A percentile compares a stretch with the other conserved stretches of the same genome.
These are phyloP conservation scores for Plectosphaerella sp. DNA, from an alignment of 2,329 filamentous ascomycete genomes.

Conservation along the genomic window DNA sequence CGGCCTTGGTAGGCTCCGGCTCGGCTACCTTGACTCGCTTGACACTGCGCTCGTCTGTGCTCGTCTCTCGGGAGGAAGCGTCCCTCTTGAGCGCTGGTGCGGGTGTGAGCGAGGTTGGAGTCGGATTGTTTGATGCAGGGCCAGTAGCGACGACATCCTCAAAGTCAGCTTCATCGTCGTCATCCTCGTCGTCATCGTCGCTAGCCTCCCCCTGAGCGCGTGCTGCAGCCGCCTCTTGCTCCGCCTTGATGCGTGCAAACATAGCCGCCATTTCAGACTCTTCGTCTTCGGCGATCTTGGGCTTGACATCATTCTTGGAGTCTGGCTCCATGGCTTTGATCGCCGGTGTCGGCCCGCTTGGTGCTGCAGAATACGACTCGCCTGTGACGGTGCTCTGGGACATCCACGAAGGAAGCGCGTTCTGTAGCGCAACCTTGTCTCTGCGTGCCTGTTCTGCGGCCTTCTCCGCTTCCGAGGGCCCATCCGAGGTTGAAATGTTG, in stretches of 20 bases:
- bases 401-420: constrained; percentile 69
- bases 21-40: constrained; percentile 61
- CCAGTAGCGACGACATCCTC: constrained; percentile 43
- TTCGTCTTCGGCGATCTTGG: constrained; percentile 43
- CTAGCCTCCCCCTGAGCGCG: constrained; percentile 21
- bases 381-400: constrained; percentile 65
- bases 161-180: constrained; percentile 42
- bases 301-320: constrained; percentile 37
- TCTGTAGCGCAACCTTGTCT: constrained; percentile 62
- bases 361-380: constrained; percentile 46
- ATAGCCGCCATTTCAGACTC: constrained; percentile 60
- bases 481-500: constrained; percentile 62
- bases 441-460: constrained; percentile 60
- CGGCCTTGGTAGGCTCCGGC: constrained; percentile 26
- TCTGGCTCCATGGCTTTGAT: constrained; percentile 40
- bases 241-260: constrained; percentile 61
- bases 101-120: constrained; percentile 21
- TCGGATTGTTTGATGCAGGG: constrained; percentile 23
- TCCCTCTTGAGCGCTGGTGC: constrained; percentile 27
- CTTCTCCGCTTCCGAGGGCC: constrained; percentile 62
- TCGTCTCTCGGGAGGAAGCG: constrained; percentile 19
- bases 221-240: constrained; percentile 44
- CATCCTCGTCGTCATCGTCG: constrained; percentile 24
- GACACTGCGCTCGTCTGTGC: constrained; percentile 38
- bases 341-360: constrained; percentile 25